phyloP scores from a whole-genome alignment of 768 basidiomycete genomes.

The Psilocybe sp. region DNA sequence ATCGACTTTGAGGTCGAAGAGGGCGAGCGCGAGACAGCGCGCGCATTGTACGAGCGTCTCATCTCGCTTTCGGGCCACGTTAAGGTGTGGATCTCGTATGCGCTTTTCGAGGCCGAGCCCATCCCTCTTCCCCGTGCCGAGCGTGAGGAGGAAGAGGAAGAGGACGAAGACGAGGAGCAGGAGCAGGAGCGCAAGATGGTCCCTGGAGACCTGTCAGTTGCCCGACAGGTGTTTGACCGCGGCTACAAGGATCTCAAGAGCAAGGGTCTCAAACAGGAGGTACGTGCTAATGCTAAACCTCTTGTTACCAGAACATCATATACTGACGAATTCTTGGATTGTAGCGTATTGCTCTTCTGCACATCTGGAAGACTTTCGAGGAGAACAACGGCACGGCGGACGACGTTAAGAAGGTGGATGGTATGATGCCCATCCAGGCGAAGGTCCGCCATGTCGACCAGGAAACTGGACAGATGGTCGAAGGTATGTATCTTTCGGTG shows the following conservation, averaged over 20 bases:
- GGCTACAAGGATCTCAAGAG: slow-evolving; percentile 85
- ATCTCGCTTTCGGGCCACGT: slow-evolving; percentile 85
- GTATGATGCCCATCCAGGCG: slow-evolving; percentile 78
- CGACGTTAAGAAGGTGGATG: slow-evolving; percentile 79
- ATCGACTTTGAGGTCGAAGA: slow-evolving; percentile 96
- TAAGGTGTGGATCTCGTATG: slow-evolving; percentile 97
- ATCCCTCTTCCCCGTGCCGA: slow-evolving; percentile 62
- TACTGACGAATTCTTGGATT: slow-evolving; percentile 6
- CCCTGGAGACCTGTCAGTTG: slow-evolving; percentile 67
- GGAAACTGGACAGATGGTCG: slow-evolving; percentile 82
- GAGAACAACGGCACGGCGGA: slow-evolving; percentile 70
- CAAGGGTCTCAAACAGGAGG: slow-evolving; percentile 85
- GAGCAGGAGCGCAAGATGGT: slow-evolving; percentile 55
- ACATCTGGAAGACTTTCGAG: slow-evolving; percentile 96
- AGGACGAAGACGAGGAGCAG: slow-evolving; percentile 48
- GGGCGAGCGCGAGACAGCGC: slow-evolving; percentile 82
- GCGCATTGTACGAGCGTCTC: slow-evolving; percentile 87
- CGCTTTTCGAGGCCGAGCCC: slow-evolving; percentile 83
- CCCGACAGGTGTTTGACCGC: slow-evolving; percentile 79
- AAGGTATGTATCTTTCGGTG: slow-evolving; percentile 51
- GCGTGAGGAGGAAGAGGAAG: slow-evolving; percentile 71
- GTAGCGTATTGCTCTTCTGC: slow-evolving; percentile 90
- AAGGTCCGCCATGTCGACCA: slow-evolving; percentile 64
- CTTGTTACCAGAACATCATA: background rate
- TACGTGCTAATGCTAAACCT: slow-evolving; percentile 26